phyloP scores from a whole-genome alignment of 164 flowering plant genomes.

The Santalum album region DNA sequence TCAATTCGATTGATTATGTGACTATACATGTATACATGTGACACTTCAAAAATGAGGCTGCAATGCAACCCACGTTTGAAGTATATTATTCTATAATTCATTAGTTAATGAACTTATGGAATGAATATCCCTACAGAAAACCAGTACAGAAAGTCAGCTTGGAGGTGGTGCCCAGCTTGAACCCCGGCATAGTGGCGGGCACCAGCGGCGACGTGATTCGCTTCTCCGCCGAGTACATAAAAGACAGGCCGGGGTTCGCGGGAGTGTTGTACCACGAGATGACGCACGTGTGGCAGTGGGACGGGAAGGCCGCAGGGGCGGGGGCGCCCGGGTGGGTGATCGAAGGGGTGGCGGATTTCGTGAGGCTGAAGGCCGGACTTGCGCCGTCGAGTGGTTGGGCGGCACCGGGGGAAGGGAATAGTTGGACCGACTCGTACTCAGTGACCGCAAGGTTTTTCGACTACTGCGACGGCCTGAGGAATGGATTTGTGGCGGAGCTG shows the following conservation, averaged over 20 bases:
- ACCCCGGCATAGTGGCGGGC: constrained; percentile 9
- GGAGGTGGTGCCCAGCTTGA: constrained; percentile 19
- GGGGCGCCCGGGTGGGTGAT: constrained; percentile 43
- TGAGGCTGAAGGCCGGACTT: constrained; percentile 48
- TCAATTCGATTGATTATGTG: too few species aligned
- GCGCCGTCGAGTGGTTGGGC: constrained; percentile 57
- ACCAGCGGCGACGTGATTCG: constrained; percentile 15
- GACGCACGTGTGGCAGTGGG: constrained; percentile 31
- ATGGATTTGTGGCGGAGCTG: constrained; percentile 56
- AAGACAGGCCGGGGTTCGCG: constrained; percentile 11
- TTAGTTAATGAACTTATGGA: too few species aligned
- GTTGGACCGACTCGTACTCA: constrained; percentile 59
- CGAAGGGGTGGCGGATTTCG: constrained; percentile 66
- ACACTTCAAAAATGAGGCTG: too few species aligned
- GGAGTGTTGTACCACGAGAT: constrained; percentile 27
- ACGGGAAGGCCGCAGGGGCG: constrained; percentile 19
- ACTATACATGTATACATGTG: too few species aligned
- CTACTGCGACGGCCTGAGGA: constrained; percentile 37
- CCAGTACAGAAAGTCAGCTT: constrained; percentile 7
- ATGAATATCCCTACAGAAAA: constrained; percentile 21
- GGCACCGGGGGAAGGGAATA: constrained; percentile 37
- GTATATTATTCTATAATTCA: too few species aligned
- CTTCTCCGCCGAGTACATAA: too few species aligned
- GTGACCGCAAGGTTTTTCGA: constrained; percentile 65
- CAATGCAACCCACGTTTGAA: too few species aligned